Base-by-base conservation (phyloP, 306 rosid genomes). In the Erythrophleum fordii region DNA sequence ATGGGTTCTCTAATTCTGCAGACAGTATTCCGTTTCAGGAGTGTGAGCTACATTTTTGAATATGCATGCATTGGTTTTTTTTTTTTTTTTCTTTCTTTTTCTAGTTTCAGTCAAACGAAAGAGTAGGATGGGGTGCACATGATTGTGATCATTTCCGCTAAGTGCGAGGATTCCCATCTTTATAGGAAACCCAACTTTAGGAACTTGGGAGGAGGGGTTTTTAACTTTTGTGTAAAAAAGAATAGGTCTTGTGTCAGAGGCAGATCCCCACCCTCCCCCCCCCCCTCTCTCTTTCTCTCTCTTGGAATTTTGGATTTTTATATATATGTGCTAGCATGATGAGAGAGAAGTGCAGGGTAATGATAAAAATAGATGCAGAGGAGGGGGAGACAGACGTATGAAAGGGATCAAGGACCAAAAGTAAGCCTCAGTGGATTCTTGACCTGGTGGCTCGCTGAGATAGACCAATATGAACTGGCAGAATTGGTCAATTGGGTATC, bases 1-100 rank as follows among this genome's bases (percentile, higher is more conserved):
- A 84, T 92, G 88, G 98, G 99, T 78, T 95, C 98, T 84, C 80
- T 93, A 74, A 90, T 93, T 81, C 92, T 95, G 81, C 98, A 93
- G 85, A 83, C 89, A 83, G 89, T 91, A 82, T 86, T 86, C 77
- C 82, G 87, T 23, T 86, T 86, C 72, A 74, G 41, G 77, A 81
- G 59, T 2, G 88, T 85, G 77, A 82, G 86, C 72, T 81, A 72
- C 16, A 72, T 82, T 51, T 75, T 77, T 74, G 52, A 77, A 49
- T 14, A 37, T 83, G 39, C 70, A 49, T 78, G 72, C 37, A 6
- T 81, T 34, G 11, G 14, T 23, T 20, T 49, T 16, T 65, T 62
- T 79, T 45, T 41, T 73, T 48, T 68, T 4, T 45, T 53, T 80
- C 26, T 68, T 5, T 39, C 39, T 34, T n/a, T 52, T 81, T 34